Evolutionary conservation across 2,329 filamentous ascomycete species (phyloP).

Genomic region (Furcasterigmium furcatum): DNA sequence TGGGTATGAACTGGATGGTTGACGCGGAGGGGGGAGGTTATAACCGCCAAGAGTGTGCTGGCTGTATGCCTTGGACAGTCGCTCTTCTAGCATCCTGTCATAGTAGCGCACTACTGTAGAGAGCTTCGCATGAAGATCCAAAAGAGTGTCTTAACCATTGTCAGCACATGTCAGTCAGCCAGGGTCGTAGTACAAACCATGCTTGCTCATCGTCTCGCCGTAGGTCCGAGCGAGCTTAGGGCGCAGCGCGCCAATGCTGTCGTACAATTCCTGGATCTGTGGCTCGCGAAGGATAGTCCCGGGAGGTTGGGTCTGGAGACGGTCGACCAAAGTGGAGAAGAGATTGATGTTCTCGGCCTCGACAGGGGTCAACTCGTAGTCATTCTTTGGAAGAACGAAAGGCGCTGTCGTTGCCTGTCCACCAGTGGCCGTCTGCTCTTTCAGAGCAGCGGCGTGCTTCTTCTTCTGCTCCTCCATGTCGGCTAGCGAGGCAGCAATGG

Average conservation of each 20-base stretch:
- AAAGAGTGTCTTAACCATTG: slow-evolving; percentile 67
- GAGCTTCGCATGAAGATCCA: slow-evolving; percentile 92
- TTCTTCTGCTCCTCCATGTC: slow-evolving; percentile 99
- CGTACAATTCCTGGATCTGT: slow-evolving; percentile 96
- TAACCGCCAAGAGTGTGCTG: slow-evolving; percentile 72
- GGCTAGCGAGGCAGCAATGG: slow-evolving; percentile 88
- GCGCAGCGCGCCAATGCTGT: slow-evolving; percentile 88
- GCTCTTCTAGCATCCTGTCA: slow-evolving; percentile 95
- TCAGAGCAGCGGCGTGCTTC: slow-evolving; percentile 78
- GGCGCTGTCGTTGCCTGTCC: slow-evolving; percentile 45
- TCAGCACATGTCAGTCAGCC: too few relatives aligned
- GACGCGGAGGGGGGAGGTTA: slow-evolving; percentile 48
- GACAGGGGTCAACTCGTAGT: slow-evolving; percentile 89
- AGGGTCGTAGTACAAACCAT: slow-evolving; percentile 56
- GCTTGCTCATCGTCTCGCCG: slow-evolving; percentile 99
- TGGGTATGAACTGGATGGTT: slow-evolving; percentile 65
- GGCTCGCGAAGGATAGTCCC: slow-evolving; percentile 96
- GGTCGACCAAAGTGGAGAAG: slow-evolving; percentile 89
- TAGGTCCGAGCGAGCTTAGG: slow-evolving; percentile 95
- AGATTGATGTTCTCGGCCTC: slow-evolving; percentile 98
- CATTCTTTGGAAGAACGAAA: slow-evolving; percentile 72
- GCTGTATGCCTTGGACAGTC: slow-evolving; percentile 87
- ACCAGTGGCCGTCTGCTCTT: slow-evolving; percentile 66
- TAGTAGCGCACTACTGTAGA: slow-evolving; percentile 97
- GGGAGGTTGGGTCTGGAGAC: slow-evolving; percentile 89